Percentiles rank a stretch among this genome's conserved stretches.
Conservation (phyloP, 2,329 filamentous ascomycete species). For the Xylariaceae sp. region DNA sequence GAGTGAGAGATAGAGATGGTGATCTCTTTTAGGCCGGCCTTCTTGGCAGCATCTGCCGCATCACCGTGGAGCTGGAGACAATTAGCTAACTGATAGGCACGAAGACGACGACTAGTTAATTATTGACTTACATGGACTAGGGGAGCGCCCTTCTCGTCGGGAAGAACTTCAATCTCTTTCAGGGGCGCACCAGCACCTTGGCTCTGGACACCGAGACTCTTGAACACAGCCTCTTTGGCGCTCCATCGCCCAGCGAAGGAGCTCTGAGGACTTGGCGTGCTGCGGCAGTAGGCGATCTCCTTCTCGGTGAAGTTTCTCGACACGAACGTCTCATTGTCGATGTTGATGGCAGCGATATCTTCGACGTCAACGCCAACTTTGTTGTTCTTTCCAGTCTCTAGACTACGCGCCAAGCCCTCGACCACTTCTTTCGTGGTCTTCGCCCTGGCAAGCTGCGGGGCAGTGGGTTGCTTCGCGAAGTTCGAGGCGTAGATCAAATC, state of each 20-base stretch:
- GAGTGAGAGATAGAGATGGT: conserved; percentile 95
- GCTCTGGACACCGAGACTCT: conserved; percentile 82
- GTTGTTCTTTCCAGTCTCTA: conserved; percentile 49
- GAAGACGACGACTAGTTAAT: conserved; percentile 3
- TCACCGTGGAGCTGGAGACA: conserved; percentile 70
- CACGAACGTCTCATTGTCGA: conserved; percentile 89
- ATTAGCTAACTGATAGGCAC: conserved; percentile 35
- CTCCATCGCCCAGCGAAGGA: conserved; percentile 95
- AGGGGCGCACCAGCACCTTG: conserved; percentile 83
- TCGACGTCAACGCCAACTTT: conserved; percentile 95
- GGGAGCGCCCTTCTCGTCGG: conserved; percentile 76
- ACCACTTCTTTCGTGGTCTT: conserved; percentile 69
- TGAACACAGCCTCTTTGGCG: conserved; percentile 98
- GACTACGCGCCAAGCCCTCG: conserved; percentile 66
- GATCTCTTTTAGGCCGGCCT: conserved; percentile 81
- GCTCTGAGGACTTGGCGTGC: conserved; percentile 72
- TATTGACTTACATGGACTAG: conserved; percentile 67
- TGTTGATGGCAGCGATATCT: conserved; percentile 79
- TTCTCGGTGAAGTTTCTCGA: conserved; percentile 85
- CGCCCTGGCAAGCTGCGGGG: conserved; percentile 43
- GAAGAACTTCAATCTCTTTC: conserved; percentile 90
- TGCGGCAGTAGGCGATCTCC: conserved; percentile 82
- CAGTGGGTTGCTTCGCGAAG: conserved; percentile 58
- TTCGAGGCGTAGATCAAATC: conserved; percentile 67
- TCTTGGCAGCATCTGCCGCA: conserved; percentile 75